Evolutionary conservation across 768 basidiomycete genomes (phyloP).

Genomic region (Suillus placidus): DNA sequence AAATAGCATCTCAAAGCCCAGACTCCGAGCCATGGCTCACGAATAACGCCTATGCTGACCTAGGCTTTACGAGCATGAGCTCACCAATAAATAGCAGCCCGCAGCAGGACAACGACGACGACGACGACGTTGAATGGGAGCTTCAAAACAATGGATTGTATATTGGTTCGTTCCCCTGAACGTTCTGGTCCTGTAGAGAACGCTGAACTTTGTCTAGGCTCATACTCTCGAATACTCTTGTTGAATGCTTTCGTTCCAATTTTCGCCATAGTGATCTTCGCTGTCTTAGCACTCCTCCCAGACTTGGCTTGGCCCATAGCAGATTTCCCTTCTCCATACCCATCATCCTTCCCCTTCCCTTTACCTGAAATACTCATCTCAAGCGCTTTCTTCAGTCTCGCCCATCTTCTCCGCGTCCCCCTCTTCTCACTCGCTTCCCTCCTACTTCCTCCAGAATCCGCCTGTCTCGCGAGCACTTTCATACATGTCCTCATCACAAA

Average conservation of each 20-base stretch:
- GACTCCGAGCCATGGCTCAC: not conserved
- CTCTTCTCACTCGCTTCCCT: conserved; percentile 38
- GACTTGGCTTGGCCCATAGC: conserved; percentile 47
- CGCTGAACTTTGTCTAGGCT: conserved; percentile 47
- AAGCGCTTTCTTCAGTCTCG: conserved; percentile 50
- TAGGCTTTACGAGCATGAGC: conserved; percentile 34
- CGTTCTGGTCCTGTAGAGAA: too few relatives aligned
- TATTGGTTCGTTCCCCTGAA: conserved; percentile 38
- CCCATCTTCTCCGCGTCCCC: conserved; percentile 36
- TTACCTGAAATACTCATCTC: conserved; percentile 67
- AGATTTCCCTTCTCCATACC: conserved; percentile 42
- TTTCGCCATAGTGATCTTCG: conserved; percentile 51
- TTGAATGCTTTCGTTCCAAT: conserved; percentile 65
- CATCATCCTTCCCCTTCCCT: conserved; percentile 58
- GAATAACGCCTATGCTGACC: conserved; percentile 13
- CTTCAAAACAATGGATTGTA: conserved; percentile 55
- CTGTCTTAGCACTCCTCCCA: conserved; percentile 54
- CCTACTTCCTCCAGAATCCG: conserved; percentile 28
- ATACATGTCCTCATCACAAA: conserved; percentile 55
- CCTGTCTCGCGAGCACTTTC: conserved; percentile 41
- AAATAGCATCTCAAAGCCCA: conserved; percentile 19
- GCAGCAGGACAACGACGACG: conserved; percentile 43
- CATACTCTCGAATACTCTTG: conserved; percentile 57
- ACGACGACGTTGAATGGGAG: conserved; percentile 49
- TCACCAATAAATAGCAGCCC: conserved; percentile 36